Base-by-base conservation (phyloP, 2,329 filamentous ascomycete genomes). In the Microsporum audouinii region DNA sequence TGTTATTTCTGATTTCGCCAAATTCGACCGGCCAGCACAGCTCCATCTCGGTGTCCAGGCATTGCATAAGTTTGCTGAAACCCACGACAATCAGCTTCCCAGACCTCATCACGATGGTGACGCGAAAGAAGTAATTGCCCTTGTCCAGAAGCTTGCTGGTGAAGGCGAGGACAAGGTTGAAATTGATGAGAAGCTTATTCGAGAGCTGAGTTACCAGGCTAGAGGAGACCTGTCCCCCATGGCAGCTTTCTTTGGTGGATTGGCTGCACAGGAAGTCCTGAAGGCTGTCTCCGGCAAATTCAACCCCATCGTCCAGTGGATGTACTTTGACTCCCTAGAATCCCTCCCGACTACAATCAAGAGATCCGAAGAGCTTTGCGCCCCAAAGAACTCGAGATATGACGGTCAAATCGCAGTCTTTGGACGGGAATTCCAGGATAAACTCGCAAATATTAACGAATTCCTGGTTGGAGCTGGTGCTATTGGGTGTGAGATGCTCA, bases 261-360 rank as follows among this genome's bases (percentile, higher is more conserved):
- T 96, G 67, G 84, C 89, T 31, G 94, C 94, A 0, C 94, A 99
- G 73, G 94, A 99, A 75, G 87, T 96, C 27, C 82, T 99, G 63
- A 99, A 99, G 77, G 90, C 92, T 17, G 89, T 99, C 5, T 99
- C 94, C 59, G 94, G 94, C 67, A 99, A 99, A 76, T 99, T 99
- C 78, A 85, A 90, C 69, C 94, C 94, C n/a, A 86, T 97, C 66
- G 83, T 88, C 67, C 94, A 99, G 74, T 97, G 89, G 85, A 82
- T 99, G 72, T 97, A 99, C 79, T 95, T 96, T 68, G 94, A 99
- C 75, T 96, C 94, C 1, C 79, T 99, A n/a, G 94, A 99, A 75
- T 96, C 94, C 7, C 81, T 99, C 1, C 92, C 94, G 1, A 82
- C 85, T 1, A 88, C 84, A 14, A 82, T 81, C 51, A 80, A 82